phyloP scores from a whole-genome alignment of 2,329 filamentous ascomycete genomes.

The Ophiostoma pallidulum region DNA sequence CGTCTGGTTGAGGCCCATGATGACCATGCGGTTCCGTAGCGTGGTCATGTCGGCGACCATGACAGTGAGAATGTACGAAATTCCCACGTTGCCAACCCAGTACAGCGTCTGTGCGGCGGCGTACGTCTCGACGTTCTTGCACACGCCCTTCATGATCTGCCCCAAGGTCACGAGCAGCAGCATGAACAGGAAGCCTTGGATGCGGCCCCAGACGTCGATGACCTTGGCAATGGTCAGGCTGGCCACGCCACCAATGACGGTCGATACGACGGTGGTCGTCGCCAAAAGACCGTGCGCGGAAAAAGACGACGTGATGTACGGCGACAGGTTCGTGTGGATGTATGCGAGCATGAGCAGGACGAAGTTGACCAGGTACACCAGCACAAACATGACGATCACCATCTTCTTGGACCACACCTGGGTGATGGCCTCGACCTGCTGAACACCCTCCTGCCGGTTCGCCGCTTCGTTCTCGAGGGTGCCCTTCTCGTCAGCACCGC shows the following conservation, averaged over 20 bases:
- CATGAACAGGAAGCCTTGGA: conserved; percentile 49
- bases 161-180: conserved; percentile 39
- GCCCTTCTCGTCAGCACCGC: neutral
- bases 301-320: conserved; percentile 44
- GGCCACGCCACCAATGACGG: conserved; percentile 46
- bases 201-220: conserved; percentile 56
- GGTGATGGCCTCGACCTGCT: conserved; percentile 37
- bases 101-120: conserved; percentile 59
- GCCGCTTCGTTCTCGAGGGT: neutral
- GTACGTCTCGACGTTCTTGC: conserved; percentile 49
- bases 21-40: conserved; percentile 54
- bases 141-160: conserved; percentile 59
- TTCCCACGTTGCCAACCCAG: conserved; percentile 42
- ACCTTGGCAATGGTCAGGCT: conserved; percentile 58
- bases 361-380: conserved; percentile 33
- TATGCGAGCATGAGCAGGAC: conserved; percentile 28
- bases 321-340: conserved; percentile 30
- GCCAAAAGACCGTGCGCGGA: conserved; percentile 42
- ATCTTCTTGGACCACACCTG: conserved; percentile 33
- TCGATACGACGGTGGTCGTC: conserved; percentile 43
- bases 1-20: conserved; percentile 54
- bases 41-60: conserved; percentile 59
- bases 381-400: conserved; percentile 33
- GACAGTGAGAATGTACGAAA: conserved; percentile 37
- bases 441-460: conserved; percentile 34